Evolutionary conservation across 352 stramenopile genomes (phyloP), one percentile per base, ranked within the genome.

Genomic region (Pythium brassicae): DNA sequence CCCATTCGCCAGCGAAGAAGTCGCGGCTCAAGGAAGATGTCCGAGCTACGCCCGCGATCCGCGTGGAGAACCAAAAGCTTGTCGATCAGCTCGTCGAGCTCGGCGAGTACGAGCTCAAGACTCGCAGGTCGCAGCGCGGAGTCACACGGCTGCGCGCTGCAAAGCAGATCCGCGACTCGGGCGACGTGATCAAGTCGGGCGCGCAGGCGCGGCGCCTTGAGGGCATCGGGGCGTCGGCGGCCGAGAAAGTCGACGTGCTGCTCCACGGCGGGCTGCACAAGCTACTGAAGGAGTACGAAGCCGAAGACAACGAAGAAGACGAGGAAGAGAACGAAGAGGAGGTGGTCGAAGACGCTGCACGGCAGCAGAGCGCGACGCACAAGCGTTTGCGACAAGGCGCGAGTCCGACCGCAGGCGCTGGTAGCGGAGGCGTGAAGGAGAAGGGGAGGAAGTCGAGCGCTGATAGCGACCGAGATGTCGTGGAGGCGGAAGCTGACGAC

Each of bases 201-300:
- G 77, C 77, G 19, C 76, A 89, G 62, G 78, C 78, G 0, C 63
- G 66, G 20, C 56, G 76, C 48, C 53, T 91, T 8, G 66, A 87
- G 10, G 61, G 71, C 19, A 65, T 91, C 4, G 81, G 81, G 0
- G 22, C 57, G 8, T 80, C 68, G 0, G 62, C 70, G 0, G 81
- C 81, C 19, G 69, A 68, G 27, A 91, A 89, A 61, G 55, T 89
- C 25, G 76, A 91, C 39, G 61, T 67, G 25, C 69, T 91, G 25
- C 55, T 91, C 43, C 69, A 73, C 27, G 69, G 71, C 53, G 81
- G 81, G 20, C 61, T 89, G 4, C 40, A 67, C 2, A 62, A 59
- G 7, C 76, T 72, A 25, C 22, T 88, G 35, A 70, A 68, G 22
- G 81, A 89, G 63, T 88, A 88, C 60, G 50, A 69, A 10, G 48